These are phyloP conservation scores for Amanita pallidorosea DNA, from an alignment of 768 basidiomycete species.

Conservation along the genomic window DNA sequence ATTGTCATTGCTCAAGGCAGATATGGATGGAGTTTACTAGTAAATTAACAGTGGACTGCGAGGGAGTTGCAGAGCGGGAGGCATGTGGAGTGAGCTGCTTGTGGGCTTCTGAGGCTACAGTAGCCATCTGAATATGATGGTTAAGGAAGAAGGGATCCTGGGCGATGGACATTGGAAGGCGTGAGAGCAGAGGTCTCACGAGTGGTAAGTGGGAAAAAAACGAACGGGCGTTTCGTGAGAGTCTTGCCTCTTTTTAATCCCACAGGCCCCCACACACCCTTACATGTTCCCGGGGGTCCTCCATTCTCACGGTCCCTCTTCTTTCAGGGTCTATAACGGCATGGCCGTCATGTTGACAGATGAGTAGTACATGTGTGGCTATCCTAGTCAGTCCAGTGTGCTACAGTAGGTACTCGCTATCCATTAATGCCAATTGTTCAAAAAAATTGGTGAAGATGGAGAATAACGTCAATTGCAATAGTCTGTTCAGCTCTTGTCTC, in stretches of 20 bases:
- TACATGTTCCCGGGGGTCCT: conserved; percentile 4
- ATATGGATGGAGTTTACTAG: conserved; percentile 17
- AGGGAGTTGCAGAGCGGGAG: conserved; percentile 12
- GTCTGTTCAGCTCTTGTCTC: conserved; percentile 4
- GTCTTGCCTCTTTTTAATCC: conserved; percentile 12
- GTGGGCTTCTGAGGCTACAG: conserved; percentile 12
- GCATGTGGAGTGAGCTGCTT: conserved; percentile 8
- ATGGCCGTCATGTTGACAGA: conserved; percentile 5
- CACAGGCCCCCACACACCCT: conserved; percentile 10
- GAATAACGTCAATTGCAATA: not conserved
- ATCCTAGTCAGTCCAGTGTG: conserved; percentile 1
- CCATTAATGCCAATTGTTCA: conserved; percentile 4
- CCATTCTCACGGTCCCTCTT: conserved; percentile 2
- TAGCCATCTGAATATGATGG: conserved; percentile 33
- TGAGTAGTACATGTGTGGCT: not conserved
- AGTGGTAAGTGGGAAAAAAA: conserved; percentile 26
- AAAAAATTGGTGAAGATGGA: not conserved
- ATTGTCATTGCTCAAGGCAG: conserved; percentile 10
- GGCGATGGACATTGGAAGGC: conserved; percentile 31
- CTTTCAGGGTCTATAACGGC: conserved; percentile 4
- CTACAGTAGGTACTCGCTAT: conserved; percentile 1
- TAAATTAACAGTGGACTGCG: conserved; percentile 16
- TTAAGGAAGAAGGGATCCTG: conserved; percentile 36
- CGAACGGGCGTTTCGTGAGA: conserved; percentile 9
- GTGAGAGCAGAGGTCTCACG: conserved; percentile 35